Evolutionary conservation across 1,139 yeast genomes (phyloP).

Genomic region (Casaregolazyma suthepensis): DNA sequence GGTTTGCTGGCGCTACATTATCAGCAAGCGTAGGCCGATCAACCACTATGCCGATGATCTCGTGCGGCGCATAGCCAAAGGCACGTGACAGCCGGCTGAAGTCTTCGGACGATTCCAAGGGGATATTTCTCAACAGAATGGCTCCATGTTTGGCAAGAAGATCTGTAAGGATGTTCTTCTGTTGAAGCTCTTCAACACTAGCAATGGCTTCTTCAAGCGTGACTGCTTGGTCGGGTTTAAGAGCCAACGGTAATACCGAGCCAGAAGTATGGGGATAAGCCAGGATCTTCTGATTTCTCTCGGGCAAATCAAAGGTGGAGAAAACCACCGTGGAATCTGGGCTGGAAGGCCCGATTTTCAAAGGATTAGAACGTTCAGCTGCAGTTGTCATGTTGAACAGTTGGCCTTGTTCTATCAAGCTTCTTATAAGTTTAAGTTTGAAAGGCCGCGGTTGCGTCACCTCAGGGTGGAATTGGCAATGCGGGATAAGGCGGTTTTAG

Average conservation of each 20-base stretch:
- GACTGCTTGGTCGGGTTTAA: constrained; percentile 8
- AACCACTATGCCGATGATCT: constrained; percentile 16
- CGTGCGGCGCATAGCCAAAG: constrained; percentile 16
- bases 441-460: neutral
- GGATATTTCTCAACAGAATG: constrained; percentile 13
- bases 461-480: neutral
- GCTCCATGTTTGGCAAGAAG: constrained; percentile 13
- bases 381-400: neutral
- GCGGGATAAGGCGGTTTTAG: neutral
- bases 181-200: constrained; percentile 10
- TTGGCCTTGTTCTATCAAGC: neutral
- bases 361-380: neutral
- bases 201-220: constrained; percentile 11
- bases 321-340: constrained; percentile 1
- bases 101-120: constrained; percentile 12
- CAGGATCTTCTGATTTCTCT: constrained; percentile 10
- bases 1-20: constrained; percentile 16
- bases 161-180: constrained; percentile 6
- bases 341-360: neutral
- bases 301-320: constrained; percentile 10
- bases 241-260: constrained; percentile 12
- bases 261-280: constrained; percentile 11
- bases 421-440: neutral
- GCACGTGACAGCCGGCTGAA: constrained; percentile 14
- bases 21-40: constrained; percentile 15